Conservation (phyloP, 2,329 filamentous ascomycete species). For the Alternaria sp. region DNA sequence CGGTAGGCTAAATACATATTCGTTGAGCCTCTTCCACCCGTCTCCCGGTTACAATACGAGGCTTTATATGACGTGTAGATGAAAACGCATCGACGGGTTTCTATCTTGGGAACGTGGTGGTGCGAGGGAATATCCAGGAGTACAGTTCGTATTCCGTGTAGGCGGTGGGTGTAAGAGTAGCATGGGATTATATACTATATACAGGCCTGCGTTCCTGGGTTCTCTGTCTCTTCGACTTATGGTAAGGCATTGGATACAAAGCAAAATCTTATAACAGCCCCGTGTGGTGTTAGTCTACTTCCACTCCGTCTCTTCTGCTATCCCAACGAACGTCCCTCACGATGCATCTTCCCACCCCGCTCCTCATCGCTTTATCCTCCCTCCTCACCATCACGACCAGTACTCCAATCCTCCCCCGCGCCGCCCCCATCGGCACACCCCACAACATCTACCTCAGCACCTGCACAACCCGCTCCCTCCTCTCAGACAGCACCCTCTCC, state of each 20-base stretch:
- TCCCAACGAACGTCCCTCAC: not conserved
- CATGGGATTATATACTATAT: not conserved
- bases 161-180: not conserved
- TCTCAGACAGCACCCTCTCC: conserved; percentile 6
- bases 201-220: not conserved
- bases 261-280: not conserved
- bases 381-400: not conserved
- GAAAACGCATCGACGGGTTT: conserved; percentile 1
- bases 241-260: not conserved
- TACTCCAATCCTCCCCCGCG: not conserved
- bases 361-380: not conserved
- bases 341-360: not conserved
- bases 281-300: not conserved
- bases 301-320: not conserved
- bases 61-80: conserved; percentile 5
- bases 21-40: not conserved
- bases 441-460: conserved; percentile 21
- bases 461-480: conserved; percentile 15
- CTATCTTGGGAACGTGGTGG: not conserved
- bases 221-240: not conserved
- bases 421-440: conserved; percentile 2
- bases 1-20: not conserved
- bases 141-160: not conserved
- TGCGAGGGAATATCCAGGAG: not conserved
- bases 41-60: not conserved